Conservation (phyloP, 2,329 filamentous ascomycete species). For the Pestalotiopsis sp. region DNA sequence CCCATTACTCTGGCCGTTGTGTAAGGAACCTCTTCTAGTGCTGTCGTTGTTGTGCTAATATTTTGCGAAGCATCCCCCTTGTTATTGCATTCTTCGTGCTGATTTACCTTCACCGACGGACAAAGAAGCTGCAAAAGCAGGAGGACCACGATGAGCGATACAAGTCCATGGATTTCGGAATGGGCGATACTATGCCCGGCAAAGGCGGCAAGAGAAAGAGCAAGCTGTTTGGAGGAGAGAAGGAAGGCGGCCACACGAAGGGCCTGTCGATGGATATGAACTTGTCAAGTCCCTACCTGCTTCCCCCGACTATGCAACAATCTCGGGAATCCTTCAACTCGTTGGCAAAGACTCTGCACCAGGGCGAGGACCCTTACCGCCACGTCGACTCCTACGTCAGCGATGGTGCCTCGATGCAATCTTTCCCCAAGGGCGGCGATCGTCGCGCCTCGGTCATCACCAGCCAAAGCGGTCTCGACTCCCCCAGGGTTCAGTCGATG, state of each 20-base stretch:
- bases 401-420: conserved; percentile 57
- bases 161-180: conserved; percentile 88
- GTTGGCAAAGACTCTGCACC: conserved; percentile 72
- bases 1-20: conserved; percentile 69
- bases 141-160: conserved; percentile 88
- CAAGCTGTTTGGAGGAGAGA: conserved; percentile 55
- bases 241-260: conserved; percentile 42
- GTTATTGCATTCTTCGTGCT: conserved; percentile 66
- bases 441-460: conserved; percentile 46
- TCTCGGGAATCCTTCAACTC: conserved; percentile 88
- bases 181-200: conserved; percentile 51
- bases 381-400: conserved; percentile 58
- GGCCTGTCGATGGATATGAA: conserved; percentile 74
- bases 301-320: conserved; percentile 77
- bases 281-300: conserved; percentile 82
- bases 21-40: conserved; percentile 52
- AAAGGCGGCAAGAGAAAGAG: conserved; percentile 46
- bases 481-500: conserved; percentile 19
- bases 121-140: conserved; percentile 65
- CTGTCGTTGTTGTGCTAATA: conserved; percentile 1
- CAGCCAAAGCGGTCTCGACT: conserved; percentile 29
- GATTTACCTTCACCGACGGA: conserved; percentile 76
- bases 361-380: conserved; percentile 83
- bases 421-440: conserved; percentile 40
- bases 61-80: conserved; percentile 68